Base-by-base conservation (phyloP, 331 rosid genomes). In the Rhamnella rubrinervis region DNA sequence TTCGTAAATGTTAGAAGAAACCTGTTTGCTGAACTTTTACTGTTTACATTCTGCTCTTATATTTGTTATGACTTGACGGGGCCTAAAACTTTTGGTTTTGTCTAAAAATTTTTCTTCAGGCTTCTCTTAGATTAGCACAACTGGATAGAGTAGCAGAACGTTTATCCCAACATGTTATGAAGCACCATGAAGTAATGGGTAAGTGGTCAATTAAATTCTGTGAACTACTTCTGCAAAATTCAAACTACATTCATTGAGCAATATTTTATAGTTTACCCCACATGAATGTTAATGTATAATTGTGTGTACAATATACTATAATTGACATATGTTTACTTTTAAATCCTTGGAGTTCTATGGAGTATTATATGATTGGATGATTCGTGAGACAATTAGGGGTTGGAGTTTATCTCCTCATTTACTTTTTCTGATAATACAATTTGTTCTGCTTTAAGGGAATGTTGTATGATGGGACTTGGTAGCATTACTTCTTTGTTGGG, bases 121-220 rank as follows among this genome's bases (percentile, higher is more conserved):
- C 97, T 51, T 60, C 99, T 67, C 95, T 89, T 75, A 89, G 95
- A 85, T 85, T 95, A 75, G 81, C 88, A 41, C 99, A 95, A 71
- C 85, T 95, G 82, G 99, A 95, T 80, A 95, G 67, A 81, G 97
- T 95, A 60, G 89, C 97, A 39, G 99, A 95, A 74, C 68, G 63
- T 40, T 84, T 95, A 65, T 95, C 99, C 65, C 89, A 81, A 68
- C 95, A 95, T 63, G 96, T 95, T 70, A 95, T 95, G 96, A 89
- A 95, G 83, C 92, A 95, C 81, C 96, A 95, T 78, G 96, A 95
- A 95, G 99, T 95, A 82, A 95, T 95, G 99, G 99, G 99, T 95
- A 85, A 85, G 97, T 63, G 59, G 50, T 35, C 20, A 17, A 37
- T 57, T 61, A 26, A 18, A 31, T 57, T 69, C 26, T 66, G 11